Percentiles rank a stretch among this genome's conserved stretches.
These are phyloP conservation scores for Pythium biforme DNA, from an alignment of 352 stramenopile species.

Conservation along the genomic window DNA sequence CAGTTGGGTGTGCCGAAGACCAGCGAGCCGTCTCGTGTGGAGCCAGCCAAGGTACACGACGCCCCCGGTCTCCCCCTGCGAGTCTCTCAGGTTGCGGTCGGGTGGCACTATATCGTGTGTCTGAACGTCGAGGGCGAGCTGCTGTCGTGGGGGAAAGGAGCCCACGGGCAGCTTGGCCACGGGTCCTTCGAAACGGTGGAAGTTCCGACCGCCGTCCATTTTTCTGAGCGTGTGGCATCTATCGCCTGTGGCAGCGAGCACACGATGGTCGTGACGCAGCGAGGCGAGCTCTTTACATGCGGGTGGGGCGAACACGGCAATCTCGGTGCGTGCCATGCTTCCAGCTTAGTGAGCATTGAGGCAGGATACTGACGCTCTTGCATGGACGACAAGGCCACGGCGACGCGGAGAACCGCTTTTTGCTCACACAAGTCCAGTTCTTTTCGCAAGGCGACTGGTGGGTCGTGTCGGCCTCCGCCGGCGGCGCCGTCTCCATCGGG, in stretches of 20 bases:
- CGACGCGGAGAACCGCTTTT: slow-evolving; percentile 39
- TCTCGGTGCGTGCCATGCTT: slow-evolving; percentile 42
- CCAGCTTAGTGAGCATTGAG: not conserved
- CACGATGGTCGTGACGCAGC: slow-evolving; percentile 47
- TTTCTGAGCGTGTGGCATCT: slow-evolving; percentile 30
- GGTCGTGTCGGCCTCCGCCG: slow-evolving; percentile 41
- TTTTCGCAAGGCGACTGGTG: slow-evolving; percentile 34
- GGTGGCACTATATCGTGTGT: slow-evolving; percentile 79
- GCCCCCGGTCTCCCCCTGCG: slow-evolving; percentile 19
- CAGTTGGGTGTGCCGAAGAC: slow-evolving; percentile 47
- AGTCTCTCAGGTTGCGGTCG: slow-evolving; percentile 45
- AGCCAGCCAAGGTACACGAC: slow-evolving; percentile 5
- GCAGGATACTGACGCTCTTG: too few species aligned
- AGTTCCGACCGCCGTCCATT: slow-evolving; percentile 20
- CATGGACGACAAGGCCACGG: slow-evolving; percentile 43
- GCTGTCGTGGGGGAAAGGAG: slow-evolving; percentile 73
- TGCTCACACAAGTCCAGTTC: slow-evolving; percentile 46
- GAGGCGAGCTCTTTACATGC: slow-evolving; percentile 67
- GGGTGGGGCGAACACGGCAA: slow-evolving; percentile 87
- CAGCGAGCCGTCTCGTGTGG: slow-evolving; percentile 1
- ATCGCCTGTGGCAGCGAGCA: slow-evolving; percentile 82
- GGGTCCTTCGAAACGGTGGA: slow-evolving; percentile 17
- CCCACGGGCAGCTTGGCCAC: slow-evolving; percentile 67
- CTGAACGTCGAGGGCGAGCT: slow-evolving; percentile 34
- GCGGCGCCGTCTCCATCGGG: slow-evolving; percentile 68